These are phyloP conservation scores for Mycena pura DNA, from an alignment of 768 basidiomycete species.

Conservation along the genomic window DNA sequence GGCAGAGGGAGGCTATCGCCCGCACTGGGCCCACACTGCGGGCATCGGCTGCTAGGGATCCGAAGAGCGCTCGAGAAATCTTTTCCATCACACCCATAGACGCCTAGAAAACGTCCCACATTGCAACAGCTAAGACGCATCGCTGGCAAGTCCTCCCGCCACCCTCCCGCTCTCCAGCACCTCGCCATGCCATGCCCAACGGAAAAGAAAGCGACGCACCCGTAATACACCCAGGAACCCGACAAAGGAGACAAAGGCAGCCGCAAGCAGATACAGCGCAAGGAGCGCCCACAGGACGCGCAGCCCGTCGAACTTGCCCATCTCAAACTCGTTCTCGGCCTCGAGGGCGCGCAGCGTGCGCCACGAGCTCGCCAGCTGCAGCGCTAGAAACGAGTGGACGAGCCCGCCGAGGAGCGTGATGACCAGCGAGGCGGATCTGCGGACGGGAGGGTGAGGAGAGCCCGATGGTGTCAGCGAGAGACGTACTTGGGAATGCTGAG, in stretches of 20 bases:
- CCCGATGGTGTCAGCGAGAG: too few relatives aligned
- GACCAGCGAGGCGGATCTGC: slow-evolving; percentile 45
- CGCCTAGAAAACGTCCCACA: too few relatives aligned
- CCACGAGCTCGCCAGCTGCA: slow-evolving; percentile 46
- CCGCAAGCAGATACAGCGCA: slow-evolving; percentile 69
- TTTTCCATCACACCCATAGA: too few relatives aligned
- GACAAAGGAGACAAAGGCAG: slow-evolving; percentile 66
- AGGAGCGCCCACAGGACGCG: slow-evolving; percentile 68
- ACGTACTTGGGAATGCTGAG: too few relatives aligned
- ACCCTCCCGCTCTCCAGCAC: too few relatives aligned
- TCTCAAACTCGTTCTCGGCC: slow-evolving; percentile 54
- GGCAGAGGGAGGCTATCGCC: slow-evolving; percentile 1
- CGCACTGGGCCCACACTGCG: too few relatives aligned
- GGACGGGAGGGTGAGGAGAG: too few relatives aligned
- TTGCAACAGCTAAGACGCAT: too few relatives aligned
- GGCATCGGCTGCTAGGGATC: too few relatives aligned
- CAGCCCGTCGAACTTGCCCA: slow-evolving; percentile 50
- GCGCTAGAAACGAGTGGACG: slow-evolving; percentile 41
- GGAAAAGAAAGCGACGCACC: slow-evolving; percentile 45
- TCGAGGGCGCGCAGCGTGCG: slow-evolving; percentile 49
- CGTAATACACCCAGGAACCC: slow-evolving; percentile 75
- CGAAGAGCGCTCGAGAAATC: too few relatives aligned
- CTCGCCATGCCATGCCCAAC: too few relatives aligned
- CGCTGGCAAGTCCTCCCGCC: too few relatives aligned
- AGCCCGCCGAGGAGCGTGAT: slow-evolving; percentile 46